A percentile compares a stretch with the other conserved stretches of the same genome.
Conservation (phyloP, 83 land plant genomes). For the Diphasiastrum complanatum region DNA sequence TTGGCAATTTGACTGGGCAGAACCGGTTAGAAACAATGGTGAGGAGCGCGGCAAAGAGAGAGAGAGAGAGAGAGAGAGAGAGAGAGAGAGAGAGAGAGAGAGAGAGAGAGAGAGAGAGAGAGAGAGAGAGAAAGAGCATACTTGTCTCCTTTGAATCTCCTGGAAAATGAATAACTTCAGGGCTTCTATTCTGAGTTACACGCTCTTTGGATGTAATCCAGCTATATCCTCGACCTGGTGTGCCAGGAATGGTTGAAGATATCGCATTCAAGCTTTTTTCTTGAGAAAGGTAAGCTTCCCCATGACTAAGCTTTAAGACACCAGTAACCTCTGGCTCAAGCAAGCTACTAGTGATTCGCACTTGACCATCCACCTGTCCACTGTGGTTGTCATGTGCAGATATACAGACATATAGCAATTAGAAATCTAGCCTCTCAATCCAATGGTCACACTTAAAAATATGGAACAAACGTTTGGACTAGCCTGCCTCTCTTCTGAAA, state of each 20-base stretch:
- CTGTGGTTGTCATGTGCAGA: constrained; percentile 42
- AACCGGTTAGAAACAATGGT: too few relatives aligned
- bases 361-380: constrained; percentile 92
- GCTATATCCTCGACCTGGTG: constrained; percentile 32
- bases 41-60: too few relatives aligned
- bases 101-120: too few relatives aligned
- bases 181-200: constrained; percentile 38
- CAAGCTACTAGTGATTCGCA: constrained; percentile 76
- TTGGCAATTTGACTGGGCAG: too few relatives aligned
- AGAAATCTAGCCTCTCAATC: not conserved
- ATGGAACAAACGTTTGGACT: too few relatives aligned
- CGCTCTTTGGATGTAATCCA: constrained; percentile 13
- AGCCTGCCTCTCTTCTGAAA: too few relatives aligned
- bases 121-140: too few relatives aligned
- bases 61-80: too few relatives aligned
- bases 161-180: not conserved
- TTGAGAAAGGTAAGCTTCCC: constrained; percentile 96
- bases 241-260: constrained; percentile 41
- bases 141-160: not conserved
- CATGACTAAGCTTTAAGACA: constrained; percentile 81
- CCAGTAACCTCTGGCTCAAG: constrained; percentile 94
- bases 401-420: not conserved
- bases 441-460: too few relatives aligned
- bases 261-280: constrained; percentile 73
- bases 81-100: too few relatives aligned